phyloP scores from a whole-genome alignment of 75 land plant species.

The Isoetes taiwanensis region DNA sequence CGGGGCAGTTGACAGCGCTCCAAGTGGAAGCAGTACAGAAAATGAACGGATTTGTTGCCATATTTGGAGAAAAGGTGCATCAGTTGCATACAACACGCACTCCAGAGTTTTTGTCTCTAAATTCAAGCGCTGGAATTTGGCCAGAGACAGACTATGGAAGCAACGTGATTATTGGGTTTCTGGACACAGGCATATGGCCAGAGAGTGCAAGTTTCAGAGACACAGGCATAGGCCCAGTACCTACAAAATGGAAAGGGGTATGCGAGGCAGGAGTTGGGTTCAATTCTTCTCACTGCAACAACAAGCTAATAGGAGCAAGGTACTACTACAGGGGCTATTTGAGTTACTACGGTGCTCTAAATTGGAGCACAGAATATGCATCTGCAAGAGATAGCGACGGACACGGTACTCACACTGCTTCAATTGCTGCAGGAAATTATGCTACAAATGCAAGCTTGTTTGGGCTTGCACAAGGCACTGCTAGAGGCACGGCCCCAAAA shows the following conservation, averaged over 20 bases:
- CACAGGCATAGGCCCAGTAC: not conserved
- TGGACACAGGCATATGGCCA: constrained; percentile 1
- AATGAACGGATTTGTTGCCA: too few relatives aligned
- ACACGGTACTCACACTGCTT: constrained; percentile 58
- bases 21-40: too few relatives aligned
- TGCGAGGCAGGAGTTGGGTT: not conserved
- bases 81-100: too few relatives aligned
- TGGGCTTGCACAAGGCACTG: constrained; percentile 45
- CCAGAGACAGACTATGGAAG: not conserved
- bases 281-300: not conserved
- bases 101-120: too few relatives aligned
- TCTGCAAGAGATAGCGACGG: constrained; percentile 30
- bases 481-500: constrained; percentile 50
- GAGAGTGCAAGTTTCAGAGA: constrained; percentile 6
- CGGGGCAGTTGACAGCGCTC: too few relatives aligned
- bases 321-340: constrained; percentile 29
- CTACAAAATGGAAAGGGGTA: not conserved
- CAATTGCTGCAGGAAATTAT: constrained; percentile 47
- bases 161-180: not conserved
- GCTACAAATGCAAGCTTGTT: constrained; percentile 27
- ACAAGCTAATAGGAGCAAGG: constrained; percentile 35
- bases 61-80: too few relatives aligned
- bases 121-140: not conserved
- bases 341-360: constrained; percentile 6
- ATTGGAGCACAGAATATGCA: not conserved